Percentiles rank a stretch among this genome's conserved stretches.
These are phyloP conservation scores for Bryum argenteum DNA, from an alignment of 225 moss, liverwort and hornwort genomes.

Conservation along the genomic window DNA sequence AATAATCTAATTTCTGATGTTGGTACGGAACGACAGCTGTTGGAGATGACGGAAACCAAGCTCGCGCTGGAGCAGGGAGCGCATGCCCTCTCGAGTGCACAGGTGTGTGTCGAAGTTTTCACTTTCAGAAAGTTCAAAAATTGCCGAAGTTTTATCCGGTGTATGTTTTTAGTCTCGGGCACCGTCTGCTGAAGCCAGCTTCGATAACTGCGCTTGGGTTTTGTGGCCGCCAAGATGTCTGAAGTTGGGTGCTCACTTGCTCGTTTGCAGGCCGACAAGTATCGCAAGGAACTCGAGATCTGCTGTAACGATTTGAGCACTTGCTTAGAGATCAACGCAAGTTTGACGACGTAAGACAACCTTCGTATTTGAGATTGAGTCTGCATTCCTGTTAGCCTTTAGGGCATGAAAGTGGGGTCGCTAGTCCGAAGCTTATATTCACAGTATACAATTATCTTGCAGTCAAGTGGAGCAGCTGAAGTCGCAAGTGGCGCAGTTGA, in stretches of 20 bases:
- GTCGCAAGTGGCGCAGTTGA: constrained; percentile 62
- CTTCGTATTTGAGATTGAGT: neutral
- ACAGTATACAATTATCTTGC: constrained; percentile 8
- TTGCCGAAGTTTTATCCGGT: neutral
- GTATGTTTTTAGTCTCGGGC: neutral
- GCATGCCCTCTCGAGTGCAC: constrained; percentile 66
- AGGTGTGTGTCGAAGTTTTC: constrained; percentile 52
- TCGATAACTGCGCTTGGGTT: neutral
- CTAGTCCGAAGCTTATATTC: neutral
- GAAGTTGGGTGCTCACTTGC: neutral
- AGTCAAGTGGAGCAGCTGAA: constrained; percentile 74
- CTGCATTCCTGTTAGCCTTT: neutral
- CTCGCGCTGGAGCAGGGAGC: constrained; percentile 61
- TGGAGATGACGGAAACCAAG: constrained; percentile 78
- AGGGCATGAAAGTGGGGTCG: neutral
- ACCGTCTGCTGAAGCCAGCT: neutral
- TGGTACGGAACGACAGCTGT: constrained; percentile 45
- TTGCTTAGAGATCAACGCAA: constrained; percentile 76
- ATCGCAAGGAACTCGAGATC: constrained; percentile 84
- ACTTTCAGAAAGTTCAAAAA: neutral
- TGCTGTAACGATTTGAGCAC: constrained; percentile 89
- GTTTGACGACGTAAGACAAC: constrained; percentile 63
- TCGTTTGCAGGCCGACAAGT: constrained; percentile 79
- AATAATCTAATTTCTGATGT: neutral
- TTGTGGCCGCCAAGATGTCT: neutral